These are phyloP conservation scores for Drosera spatulata DNA, from an alignment of 179 eudicot species.

Conservation along the genomic window DNA sequence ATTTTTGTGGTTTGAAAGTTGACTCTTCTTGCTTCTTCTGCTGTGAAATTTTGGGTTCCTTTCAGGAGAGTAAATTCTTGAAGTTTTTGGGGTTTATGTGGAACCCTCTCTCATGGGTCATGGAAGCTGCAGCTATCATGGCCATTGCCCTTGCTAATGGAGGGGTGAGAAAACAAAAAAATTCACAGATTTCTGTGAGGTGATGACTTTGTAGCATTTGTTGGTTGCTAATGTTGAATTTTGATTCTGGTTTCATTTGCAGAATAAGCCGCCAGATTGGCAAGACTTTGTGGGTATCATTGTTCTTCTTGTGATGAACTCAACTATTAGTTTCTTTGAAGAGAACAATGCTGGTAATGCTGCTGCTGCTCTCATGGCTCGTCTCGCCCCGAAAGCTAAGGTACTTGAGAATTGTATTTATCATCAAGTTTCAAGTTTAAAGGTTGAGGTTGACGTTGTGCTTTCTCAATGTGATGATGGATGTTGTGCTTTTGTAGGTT, in stretches of 20 bases:
- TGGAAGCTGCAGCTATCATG: conserved; percentile 98
- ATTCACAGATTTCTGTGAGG: background rate
- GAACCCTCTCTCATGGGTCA: conserved; percentile 99
- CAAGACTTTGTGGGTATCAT: conserved; percentile 97
- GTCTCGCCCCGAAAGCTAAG: conserved; percentile 94
- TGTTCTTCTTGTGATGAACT: conserved; percentile 69
- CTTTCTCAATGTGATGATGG: too few relatives aligned
- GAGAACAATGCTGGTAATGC: conserved; percentile 98
- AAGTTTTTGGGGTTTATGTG: conserved; percentile 96
- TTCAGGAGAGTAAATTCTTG: conserved; percentile 86
- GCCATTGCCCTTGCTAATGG: conserved; percentile 97
- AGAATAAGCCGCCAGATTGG: conserved; percentile 97
- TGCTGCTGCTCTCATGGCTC: conserved; percentile 96
- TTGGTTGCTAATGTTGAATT: too few relatives aligned
- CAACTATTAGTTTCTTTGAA: conserved; percentile 86
- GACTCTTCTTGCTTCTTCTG: background rate
- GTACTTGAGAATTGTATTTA: conserved; percentile 13
- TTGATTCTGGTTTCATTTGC: conserved; percentile 1
- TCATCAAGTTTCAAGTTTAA: too few relatives aligned
- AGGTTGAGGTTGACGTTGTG: too few relatives aligned
- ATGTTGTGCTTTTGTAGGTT: conserved; percentile 24
- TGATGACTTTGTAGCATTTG: too few relatives aligned
- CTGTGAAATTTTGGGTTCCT: conserved; percentile 13
- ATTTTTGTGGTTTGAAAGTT: background rate
- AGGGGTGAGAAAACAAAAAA: conserved; percentile 42